Conservation (phyloP, 2,329 filamentous ascomycete species). For the Colletotrichum kahawae region DNA sequence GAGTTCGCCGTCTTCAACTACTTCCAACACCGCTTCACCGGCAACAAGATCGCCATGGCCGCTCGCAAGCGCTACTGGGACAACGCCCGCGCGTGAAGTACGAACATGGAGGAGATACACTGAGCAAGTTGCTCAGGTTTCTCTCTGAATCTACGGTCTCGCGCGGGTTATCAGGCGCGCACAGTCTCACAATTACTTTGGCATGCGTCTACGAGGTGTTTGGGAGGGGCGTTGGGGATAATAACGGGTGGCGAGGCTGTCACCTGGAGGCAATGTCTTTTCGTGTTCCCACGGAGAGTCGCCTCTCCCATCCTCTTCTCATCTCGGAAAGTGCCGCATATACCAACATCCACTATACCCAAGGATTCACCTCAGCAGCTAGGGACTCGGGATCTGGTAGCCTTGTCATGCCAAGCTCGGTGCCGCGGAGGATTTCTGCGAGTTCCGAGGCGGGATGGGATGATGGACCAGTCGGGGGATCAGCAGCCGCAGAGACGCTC, state of each 20-base stretch:
- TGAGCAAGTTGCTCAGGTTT: neutral
- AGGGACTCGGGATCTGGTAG: neutral
- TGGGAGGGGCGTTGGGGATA: neutral
- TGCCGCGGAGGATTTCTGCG: neutral
- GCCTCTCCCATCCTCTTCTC: neutral
- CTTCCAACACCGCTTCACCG: conserved; percentile 71
- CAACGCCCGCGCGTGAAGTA: conserved; percentile 40
- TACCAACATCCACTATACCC: neutral
- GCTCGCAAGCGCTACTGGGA: conserved; percentile 62
- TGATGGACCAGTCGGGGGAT: neutral
- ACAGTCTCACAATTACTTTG: neutral
- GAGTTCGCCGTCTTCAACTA: conserved; percentile 91
- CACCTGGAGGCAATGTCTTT: neutral
- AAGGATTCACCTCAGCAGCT: neutral
- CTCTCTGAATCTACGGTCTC: neutral
- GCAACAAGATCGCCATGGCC: conserved; percentile 50
- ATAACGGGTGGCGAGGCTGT: neutral
- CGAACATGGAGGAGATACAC: neutral
- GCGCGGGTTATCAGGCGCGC: neutral
- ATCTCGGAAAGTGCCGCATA: neutral
- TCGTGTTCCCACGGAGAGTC: neutral
- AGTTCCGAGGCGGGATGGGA: neutral
- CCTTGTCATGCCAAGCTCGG: neutral
- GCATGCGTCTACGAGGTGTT: neutral
- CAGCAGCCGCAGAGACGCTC: neutral